Percentiles rank a stretch among this genome's conserved stretches.
Evolutionary conservation across 352 stramenopile species (phyloP).

Genomic region (Globisporangium nodosum): DNA sequence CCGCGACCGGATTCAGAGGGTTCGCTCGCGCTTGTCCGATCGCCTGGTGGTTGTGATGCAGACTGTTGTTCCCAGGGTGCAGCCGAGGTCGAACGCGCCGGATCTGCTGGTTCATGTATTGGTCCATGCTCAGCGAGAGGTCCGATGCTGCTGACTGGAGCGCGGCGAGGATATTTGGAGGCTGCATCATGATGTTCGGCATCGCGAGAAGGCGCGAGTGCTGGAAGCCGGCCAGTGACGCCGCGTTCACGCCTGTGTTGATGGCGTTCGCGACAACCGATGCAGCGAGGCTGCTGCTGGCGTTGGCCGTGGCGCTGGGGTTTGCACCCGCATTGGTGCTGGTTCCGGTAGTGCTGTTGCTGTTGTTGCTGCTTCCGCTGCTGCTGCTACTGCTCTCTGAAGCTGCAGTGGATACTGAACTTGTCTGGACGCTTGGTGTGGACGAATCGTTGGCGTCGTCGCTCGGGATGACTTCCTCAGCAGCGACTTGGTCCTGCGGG

Average conservation of each 20-base stretch:
- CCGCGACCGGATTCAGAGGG: conserved; percentile 11
- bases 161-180: conserved; percentile 51
- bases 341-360: background rate
- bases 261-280: conserved; percentile 8
- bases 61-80: conserved; percentile 17
- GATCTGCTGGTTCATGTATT: conserved; percentile 82
- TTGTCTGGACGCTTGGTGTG: conserved; percentile 17
- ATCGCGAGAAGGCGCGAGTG: conserved; percentile 12
- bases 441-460: conserved; percentile 64
- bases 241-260: conserved; percentile 7
- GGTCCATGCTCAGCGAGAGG: conserved; percentile 64
- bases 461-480: conserved; percentile 45
- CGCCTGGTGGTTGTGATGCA: conserved; percentile 21
- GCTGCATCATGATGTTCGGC: conserved; percentile 26
- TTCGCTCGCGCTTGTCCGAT: conserved; percentile 18
- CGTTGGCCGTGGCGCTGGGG: background rate
- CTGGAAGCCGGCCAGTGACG: conserved; percentile 10
- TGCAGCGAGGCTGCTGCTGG: conserved; percentile 4
- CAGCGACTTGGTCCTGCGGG: conserved; percentile 44
- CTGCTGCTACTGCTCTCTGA: conserved; percentile 4
- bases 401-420: background rate
- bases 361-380: background rate
- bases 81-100: conserved; percentile 68
- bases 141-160: conserved; percentile 59
- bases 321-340: background rate